phyloP scores from a whole-genome alignment of 345 rosid genomes.

The Luvunga scandens region DNA sequence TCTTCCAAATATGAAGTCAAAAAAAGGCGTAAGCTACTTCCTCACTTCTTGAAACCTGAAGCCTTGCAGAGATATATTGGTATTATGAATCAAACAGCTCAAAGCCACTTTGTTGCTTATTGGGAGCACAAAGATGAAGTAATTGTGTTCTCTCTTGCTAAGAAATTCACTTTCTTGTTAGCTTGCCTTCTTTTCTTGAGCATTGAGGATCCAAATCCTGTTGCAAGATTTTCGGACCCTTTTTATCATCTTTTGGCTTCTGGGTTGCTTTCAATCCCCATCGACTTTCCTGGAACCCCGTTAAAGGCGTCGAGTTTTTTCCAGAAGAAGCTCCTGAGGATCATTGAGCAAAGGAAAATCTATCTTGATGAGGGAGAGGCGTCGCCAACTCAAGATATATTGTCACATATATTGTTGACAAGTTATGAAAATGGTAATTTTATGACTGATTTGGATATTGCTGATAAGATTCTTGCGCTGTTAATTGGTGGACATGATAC shows the following conservation, averaged over 20 bases:
- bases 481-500: constrained; percentile 28
- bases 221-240: neutral
- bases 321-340: neutral
- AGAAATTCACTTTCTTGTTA: constrained; percentile 31
- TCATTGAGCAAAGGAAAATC: constrained; percentile 12
- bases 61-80: constrained; percentile 30
- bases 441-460: constrained; percentile 23
- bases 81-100: constrained; percentile 32
- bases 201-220: constrained; percentile 1
- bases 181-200: constrained; percentile 42
- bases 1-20: constrained; percentile 31
- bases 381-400: constrained; percentile 11
- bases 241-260: constrained; percentile 5
- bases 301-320: neutral
- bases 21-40: constrained; percentile 29
- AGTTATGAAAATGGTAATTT: constrained; percentile 15
- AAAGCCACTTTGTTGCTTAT: constrained; percentile 20
- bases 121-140: constrained; percentile 36
- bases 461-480: constrained; percentile 21
- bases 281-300: constrained; percentile 1
- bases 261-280: constrained; percentile 6
- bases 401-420: constrained; percentile 23
- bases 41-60: constrained; percentile 40
- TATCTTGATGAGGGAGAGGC: constrained; percentile 12
- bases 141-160: constrained; percentile 29